These are phyloP conservation scores for Aschersonia sp. DNA, from an alignment of 2,329 filamentous ascomycete genomes.

Conservation along the genomic window DNA sequence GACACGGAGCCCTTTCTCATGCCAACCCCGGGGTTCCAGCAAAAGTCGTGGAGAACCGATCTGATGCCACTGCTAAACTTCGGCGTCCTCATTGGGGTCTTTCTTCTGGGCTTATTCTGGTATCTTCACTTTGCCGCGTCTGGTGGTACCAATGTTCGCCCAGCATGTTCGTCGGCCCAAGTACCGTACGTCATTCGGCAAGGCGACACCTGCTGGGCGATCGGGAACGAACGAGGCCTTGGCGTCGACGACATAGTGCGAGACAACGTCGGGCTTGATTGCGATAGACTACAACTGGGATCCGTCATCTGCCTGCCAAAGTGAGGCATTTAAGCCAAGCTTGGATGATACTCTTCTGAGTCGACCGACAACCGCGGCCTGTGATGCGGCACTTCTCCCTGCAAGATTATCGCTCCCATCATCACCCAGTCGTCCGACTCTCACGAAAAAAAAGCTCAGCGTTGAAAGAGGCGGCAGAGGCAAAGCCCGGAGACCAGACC, in stretches of 20 bases:
- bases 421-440: no score
- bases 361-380: no score
- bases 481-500: no score
- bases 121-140: conserved; percentile 22
- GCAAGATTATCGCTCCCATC: no score
- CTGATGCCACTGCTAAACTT: conserved; percentile 44
- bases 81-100: conserved; percentile 36
- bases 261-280: conserved; percentile 31
- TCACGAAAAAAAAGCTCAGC: no score
- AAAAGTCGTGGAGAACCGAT: conserved; percentile 33
- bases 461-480: no score
- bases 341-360: no score
- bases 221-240: conserved; percentile 27
- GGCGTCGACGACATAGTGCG: conserved; percentile 29
- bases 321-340: neutral
- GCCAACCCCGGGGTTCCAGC: conserved; percentile 8
- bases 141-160: conserved; percentile 1
- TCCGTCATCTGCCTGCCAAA: conserved; percentile 29
- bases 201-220: conserved; percentile 39
- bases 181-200: conserved; percentile 24
- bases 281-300: conserved; percentile 27
- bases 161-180: conserved; percentile 13
- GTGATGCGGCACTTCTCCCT: no score
- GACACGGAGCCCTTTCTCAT: conserved; percentile 18
- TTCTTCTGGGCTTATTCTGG: conserved; percentile 34